Base-by-base conservation (phyloP, 441 rosid genomes). In the Brassica hybrid region DNA sequence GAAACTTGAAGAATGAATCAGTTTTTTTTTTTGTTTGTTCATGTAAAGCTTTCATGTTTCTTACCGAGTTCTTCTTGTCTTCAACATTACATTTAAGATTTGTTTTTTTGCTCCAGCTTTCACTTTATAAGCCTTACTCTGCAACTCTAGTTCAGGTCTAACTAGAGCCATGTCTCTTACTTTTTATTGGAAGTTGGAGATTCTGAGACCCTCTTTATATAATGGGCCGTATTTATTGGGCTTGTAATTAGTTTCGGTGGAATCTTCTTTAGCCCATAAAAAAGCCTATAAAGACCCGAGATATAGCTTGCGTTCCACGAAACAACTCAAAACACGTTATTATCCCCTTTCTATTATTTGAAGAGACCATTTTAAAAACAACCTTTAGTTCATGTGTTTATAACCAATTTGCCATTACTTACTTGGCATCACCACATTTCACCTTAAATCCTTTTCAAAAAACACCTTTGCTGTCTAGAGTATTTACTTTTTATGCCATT, bases 1-100 rank as follows among this genome's bases (percentile, higher is more conserved):
- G 38, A 34, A 34, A n/a, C n/a, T n/a, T n/a, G 88, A 91, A 72
- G 93, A 84, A 57, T 74, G 66, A 73, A 67, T 43, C 60, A 77
- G 61, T 34, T 3, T 0, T 7, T 34, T 7, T 36, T 36, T 36
- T 6, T 36, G 23, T 36, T 36, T 36, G 76, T 70, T 64, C 71
- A 70, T 70, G 50, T 63, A 70, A 50, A 70, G 71, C 48, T 36
- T 36, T 2, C 43, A 2, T 36, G 43, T 8, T 36, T 36, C 43
- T 41, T 11, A 41, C 1, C 11, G 5, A 41, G 48, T 41, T 41
- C 48, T 71, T 70, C 48, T 30, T 17, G 65, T 56, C 58, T 65
- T 27, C 66, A 41, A 27, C 1, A 1, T n/a, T n/a, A 27, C 1
- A 38, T 75, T 59, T 59, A n/a, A 25, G 65, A 13, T 9, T 21